phyloP scores from a whole-genome alignment of 176 grass and related monocot genomes.

The Urochloa ruziziensis region DNA sequence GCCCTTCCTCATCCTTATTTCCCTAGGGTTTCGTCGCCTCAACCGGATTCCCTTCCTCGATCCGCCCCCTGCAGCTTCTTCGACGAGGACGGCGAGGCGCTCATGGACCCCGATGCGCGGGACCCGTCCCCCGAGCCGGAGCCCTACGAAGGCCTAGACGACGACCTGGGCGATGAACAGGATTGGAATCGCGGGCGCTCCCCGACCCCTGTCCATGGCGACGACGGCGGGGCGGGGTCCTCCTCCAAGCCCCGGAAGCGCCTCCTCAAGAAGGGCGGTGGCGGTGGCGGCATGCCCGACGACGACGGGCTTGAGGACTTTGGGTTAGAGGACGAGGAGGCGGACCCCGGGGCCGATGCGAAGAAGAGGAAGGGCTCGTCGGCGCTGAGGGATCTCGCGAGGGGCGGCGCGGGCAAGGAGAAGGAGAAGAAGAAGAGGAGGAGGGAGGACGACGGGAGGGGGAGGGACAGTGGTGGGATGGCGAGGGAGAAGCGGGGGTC shows the following conservation, averaged over 20 bases:
- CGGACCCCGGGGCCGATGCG: background rate
- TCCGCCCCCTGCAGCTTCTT: constrained; percentile 45
- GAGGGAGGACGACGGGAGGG: constrained; percentile 41
- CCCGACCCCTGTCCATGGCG: constrained; percentile 64
- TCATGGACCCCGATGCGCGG: constrained; percentile 65
- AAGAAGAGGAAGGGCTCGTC: constrained; percentile 63
- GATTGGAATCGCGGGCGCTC: constrained; percentile 63
- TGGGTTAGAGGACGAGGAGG: constrained; percentile 35
- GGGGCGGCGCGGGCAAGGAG: constrained; percentile 35
- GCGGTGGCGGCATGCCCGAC: constrained; percentile 12
- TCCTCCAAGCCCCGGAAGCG: constrained; percentile 68
- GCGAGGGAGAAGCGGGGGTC: constrained; percentile 45
- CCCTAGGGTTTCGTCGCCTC: constrained; percentile 9
- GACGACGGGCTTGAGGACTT: constrained; percentile 60
- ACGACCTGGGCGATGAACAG: constrained; percentile 40
- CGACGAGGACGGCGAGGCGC: constrained; percentile 83
- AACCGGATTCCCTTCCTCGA: background rate
- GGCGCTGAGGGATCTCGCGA: constrained; percentile 43
- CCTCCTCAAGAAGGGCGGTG: constrained; percentile 65
- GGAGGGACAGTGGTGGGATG: constrained; percentile 43
- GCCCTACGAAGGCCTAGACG: constrained; percentile 51
- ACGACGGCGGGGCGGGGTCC: constrained; percentile 41
- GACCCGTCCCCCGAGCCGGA: constrained; percentile 23
- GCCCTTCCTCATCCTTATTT: background rate
- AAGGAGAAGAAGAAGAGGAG: constrained; percentile 55